These are phyloP conservation scores for Colletotrichum falcatum DNA, from an alignment of 2,329 filamentous ascomycete species.

Conservation along the genomic window DNA sequence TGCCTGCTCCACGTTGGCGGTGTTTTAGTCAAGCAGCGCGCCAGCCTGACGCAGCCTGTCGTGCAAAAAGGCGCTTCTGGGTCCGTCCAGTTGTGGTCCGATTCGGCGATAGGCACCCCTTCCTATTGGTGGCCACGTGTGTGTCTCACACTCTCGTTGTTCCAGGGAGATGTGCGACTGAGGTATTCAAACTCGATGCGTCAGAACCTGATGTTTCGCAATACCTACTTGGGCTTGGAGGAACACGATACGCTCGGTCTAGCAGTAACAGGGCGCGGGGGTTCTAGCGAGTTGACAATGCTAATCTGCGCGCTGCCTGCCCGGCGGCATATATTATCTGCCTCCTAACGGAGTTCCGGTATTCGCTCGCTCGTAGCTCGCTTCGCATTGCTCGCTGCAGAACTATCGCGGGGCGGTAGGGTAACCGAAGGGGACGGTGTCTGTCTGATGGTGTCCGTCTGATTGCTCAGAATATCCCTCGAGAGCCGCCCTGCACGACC, in stretches of 20 bases:
- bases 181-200: slow-evolving; percentile 41
- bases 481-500: slow-evolving; percentile 29
- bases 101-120: slow-evolving; percentile 40
- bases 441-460: neutral
- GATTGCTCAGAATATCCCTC: slow-evolving; percentile 5
- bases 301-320: slow-evolving; percentile 17
- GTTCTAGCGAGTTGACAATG: slow-evolving; percentile 11
- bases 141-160: slow-evolving; percentile 42
- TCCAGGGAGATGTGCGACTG: slow-evolving; percentile 42
- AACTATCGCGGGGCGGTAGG: slow-evolving; percentile 5
- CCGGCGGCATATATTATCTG: slow-evolving; percentile 26
- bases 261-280: slow-evolving; percentile 38
- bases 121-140: slow-evolving; percentile 37
- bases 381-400: slow-evolving; percentile 22
- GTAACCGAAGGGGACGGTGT: neutral
- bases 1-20: slow-evolving; percentile 36
- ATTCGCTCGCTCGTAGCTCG: slow-evolving; percentile 25
- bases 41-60: slow-evolving; percentile 38
- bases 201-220: slow-evolving; percentile 41
- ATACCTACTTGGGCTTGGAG: slow-evolving; percentile 35
- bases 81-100: slow-evolving; percentile 41
- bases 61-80: slow-evolving; percentile 40
- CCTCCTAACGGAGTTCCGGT: slow-evolving; percentile 37
- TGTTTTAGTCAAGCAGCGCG: slow-evolving; percentile 40
- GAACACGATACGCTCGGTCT: slow-evolving; percentile 38